Evolutionary conservation across 805 yeast genomes (phyloP), one percentile per base, ranked within the genome.

Genomic region (Pichia phayaonensis): DNA sequence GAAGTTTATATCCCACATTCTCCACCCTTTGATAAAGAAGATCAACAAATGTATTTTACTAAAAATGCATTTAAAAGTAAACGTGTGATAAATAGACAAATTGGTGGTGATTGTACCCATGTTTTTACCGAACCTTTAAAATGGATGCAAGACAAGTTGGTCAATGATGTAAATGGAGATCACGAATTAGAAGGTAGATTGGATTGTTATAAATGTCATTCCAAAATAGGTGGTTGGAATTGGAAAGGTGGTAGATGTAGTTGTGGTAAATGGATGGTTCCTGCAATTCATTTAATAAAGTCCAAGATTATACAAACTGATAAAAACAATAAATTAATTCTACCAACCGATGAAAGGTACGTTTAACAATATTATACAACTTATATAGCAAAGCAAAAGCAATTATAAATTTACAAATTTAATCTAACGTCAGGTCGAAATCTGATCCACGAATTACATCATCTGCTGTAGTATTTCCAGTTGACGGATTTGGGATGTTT

Each of bases 161-260:
- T 47, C 13, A 47, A 45, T 44, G 46, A 50, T 21, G 49, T 41
- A 24, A 46, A 27, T 48, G 52, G 47, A 44, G 75, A 77, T 57
- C 87, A 87, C 36, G 85, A 81, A 47, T 60, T 94, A 10, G 97
- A 92, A 64, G 99, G 99, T 2, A 87, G 85, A 61, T 80, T 94
- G 42, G 65, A 69, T 12, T 94, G 99, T 65, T 94, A 94, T 2
- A 84, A 83, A 61, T 94, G 99, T 70, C 71, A 72, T 6, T 73
- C 86, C 16, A 94, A 92, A 68, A 79, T 94, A 2, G 99, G 99
- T 15, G 90, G 88, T 0, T 94, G 90, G 64, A 80, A 83, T 54
- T 94, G 99, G 99, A 86, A 83, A 60, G 99, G 99, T 0, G 81
- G 92, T 2, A 72, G 95, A 59, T 94, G 99, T 66, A 81, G 94